Base-by-base conservation (phyloP, 2,329 filamentous ascomycete species). In the Diaporthe sp. region DNA sequence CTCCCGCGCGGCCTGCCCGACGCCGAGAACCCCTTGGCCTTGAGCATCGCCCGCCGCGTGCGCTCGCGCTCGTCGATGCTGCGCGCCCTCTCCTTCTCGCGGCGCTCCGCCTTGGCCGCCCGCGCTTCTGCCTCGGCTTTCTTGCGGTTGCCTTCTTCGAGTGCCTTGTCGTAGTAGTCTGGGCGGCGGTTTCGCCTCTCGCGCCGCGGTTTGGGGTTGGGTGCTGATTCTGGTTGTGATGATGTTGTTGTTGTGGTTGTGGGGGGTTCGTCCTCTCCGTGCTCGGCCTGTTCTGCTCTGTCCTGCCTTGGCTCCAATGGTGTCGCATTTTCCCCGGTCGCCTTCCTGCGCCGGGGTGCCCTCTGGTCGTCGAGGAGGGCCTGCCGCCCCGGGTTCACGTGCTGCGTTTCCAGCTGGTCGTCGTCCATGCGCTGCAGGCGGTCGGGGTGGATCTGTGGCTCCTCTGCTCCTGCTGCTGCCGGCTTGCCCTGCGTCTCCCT, bases 1-100 rank as follows among this genome's bases (percentile, higher is more conserved):
- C 94, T 92, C 15, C 94, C 94, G 80, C 94, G 90, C 78, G 86
- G 82, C 76, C 79, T 84, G 37, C 91, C 92, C 32, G 66, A 63
- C 19, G 86, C 86, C 78, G 93, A 92, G 1, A 88, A 88, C 78
- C 88, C 88, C 59, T 92, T 87, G 69, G 96, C 94, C 81, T 92
- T 93, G 77, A 93, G 92, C 82, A 94, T 90, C 76, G 92, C 91
- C 78, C 89, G 91, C 75, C 91, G 88, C 79, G 92, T 90, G 75
- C 87, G 87, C 77, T 91, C 87, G 17, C 92, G 91, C 78, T 92
- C 91, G 66, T 93, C 92, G 4, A 89, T 85, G 75, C 91, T 90
- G 77, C 88, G 88, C 80, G 93, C 90, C 1, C 91, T 89, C 80
- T 96, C 92, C 75, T 91, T 90, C 76, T 90, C 89, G 51, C 86